These are phyloP conservation scores for Curvularia spicifera DNA, from an alignment of 2,329 filamentous ascomycete genomes.

Conservation along the genomic window DNA sequence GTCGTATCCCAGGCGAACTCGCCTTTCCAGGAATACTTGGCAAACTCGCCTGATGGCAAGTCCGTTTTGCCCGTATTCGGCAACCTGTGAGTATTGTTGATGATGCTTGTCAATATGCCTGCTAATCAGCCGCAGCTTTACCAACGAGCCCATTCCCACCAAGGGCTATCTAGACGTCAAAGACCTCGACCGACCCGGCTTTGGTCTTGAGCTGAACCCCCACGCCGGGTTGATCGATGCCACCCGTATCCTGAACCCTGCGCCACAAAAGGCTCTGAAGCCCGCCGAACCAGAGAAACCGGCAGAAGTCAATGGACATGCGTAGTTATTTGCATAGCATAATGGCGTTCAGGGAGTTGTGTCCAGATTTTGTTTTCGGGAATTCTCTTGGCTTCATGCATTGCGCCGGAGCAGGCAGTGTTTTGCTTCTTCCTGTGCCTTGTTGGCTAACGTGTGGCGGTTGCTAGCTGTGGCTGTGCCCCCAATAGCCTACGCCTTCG, in stretches of 20 bases:
- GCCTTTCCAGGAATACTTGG: conserved; percentile 94
- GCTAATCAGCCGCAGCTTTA: conserved; percentile 11
- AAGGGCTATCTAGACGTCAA: conserved; percentile 81
- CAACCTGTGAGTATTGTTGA: conserved; percentile 78
- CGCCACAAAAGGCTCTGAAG: conserved; percentile 54
- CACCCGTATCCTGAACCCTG: conserved; percentile 73
- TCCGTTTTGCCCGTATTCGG: conserved; percentile 91
- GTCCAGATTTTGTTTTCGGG: conserved; percentile 10
- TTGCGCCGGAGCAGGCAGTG: conserved; percentile 8
- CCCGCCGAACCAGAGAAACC: conserved; percentile 32
- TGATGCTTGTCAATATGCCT: not conserved
- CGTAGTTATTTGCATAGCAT: conserved; percentile 15
- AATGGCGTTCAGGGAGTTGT: conserved; percentile 17
- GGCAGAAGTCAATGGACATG: conserved; percentile 28
- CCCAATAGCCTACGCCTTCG: not conserved
- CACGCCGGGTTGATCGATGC: conserved; percentile 80
- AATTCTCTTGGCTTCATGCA: conserved; percentile 13
- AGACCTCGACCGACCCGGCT: conserved; percentile 86
- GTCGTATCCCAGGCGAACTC: conserved; percentile 92
- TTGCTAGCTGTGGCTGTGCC: not conserved
- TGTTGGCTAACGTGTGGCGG: not conserved
- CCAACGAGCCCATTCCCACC: conserved; percentile 42
- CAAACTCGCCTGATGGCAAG: conserved; percentile 89
- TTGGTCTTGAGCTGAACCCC: conserved; percentile 86
- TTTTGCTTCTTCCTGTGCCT: conserved; percentile 7